Conservation (phyloP, 257 asterid genomes). For the Forsythia suspensa region DNA sequence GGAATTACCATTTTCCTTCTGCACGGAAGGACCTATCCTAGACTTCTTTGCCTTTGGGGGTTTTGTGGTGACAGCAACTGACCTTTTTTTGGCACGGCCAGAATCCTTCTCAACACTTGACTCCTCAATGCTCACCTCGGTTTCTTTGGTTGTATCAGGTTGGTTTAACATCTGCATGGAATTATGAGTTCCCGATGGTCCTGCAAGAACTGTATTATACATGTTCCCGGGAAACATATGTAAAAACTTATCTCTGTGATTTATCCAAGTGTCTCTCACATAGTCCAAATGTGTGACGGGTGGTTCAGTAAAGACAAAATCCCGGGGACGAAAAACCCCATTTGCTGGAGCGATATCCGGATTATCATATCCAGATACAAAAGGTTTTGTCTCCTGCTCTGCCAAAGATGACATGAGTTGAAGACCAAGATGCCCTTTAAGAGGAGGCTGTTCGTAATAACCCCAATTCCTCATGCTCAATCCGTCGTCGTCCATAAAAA, state of each 20-base stretch:
- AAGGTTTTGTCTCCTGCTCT: slow-evolving; percentile 80
- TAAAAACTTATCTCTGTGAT: slow-evolving; percentile 70
- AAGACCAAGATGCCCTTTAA: slow-evolving; percentile 65
- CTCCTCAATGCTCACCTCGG: slow-evolving; percentile 46
- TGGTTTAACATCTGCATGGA: slow-evolving; percentile 70
- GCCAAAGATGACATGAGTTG: slow-evolving; percentile 77
- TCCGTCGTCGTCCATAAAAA: slow-evolving; percentile 70
- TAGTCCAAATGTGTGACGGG: slow-evolving; percentile 70
- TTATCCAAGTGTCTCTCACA: slow-evolving; percentile 81
- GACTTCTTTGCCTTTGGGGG: slow-evolving; percentile 69
- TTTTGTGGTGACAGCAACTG: slow-evolving; percentile 48
- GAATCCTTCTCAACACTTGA: slow-evolving; percentile 46
- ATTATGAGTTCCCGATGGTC: slow-evolving; percentile 56
- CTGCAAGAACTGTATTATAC: slow-evolving; percentile 56
- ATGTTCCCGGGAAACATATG: slow-evolving; percentile 70
- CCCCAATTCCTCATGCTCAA: slow-evolving; percentile 93
- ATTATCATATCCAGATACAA: slow-evolving; percentile 55
- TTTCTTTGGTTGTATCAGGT: slow-evolving; percentile 44
- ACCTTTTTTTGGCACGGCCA: slow-evolving; percentile 60
- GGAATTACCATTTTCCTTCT: slow-evolving; percentile 56
- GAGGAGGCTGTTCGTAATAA: slow-evolving; percentile 69
- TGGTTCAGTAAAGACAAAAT: slow-evolving; percentile 53
- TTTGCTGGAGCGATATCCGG: slow-evolving; percentile 57
- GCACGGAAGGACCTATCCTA: slow-evolving; percentile 41
- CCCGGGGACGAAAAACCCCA: slow-evolving; percentile 64